Base-by-base conservation (phyloP, 148 eudicot species). In the Silene latifolia region DNA sequence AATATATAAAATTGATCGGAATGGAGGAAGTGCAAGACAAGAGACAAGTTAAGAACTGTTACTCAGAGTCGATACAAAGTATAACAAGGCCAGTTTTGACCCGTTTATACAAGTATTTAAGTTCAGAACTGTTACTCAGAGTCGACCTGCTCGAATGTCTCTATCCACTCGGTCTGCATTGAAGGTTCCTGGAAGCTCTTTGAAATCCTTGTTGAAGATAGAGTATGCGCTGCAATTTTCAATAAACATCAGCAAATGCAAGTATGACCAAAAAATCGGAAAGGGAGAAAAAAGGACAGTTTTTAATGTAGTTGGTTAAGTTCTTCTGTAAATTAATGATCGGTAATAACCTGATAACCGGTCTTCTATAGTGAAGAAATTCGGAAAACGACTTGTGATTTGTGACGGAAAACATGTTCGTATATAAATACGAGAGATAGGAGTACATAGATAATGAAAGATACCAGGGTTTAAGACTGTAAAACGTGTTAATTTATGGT, bases 141-240 rank as follows among this genome's bases (percentile, higher is more conserved):
- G 80, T 82, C 89, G 98, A 81, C 98, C 97, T 11, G 90, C 76
- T 77, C 96, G 87, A 75, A 94, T 80, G 84, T 94, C 98, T 86
- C 96, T 86, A 70, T 95, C 97, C 17, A 95, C 76, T 61, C 97
- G 88, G 15, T 92, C 98, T 63, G 98, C 98, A 72, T 94, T 92
- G 17, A 89, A 85, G 9, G 98, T 95, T 51, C 98, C 97, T 11
- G 98, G 98, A 68, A 95, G 90, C 87, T 95, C 98, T 82, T 93
- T 83, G 67, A 95, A 95, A 80, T 88, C 96, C 81, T 92, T 96
- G 65, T 95, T 95, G 83, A 95, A 95, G 82, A 95, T 87, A 20
- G 98, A 95, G 83, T 95, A 90, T 32, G 98, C 97, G 74, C 98
- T 93, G 90, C 81, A 82, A 56, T 76, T 63, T 14, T 12, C n/a